phyloP scores from a whole-genome alignment of 164 flowering plant genomes.

The Vitis amurensis region DNA sequence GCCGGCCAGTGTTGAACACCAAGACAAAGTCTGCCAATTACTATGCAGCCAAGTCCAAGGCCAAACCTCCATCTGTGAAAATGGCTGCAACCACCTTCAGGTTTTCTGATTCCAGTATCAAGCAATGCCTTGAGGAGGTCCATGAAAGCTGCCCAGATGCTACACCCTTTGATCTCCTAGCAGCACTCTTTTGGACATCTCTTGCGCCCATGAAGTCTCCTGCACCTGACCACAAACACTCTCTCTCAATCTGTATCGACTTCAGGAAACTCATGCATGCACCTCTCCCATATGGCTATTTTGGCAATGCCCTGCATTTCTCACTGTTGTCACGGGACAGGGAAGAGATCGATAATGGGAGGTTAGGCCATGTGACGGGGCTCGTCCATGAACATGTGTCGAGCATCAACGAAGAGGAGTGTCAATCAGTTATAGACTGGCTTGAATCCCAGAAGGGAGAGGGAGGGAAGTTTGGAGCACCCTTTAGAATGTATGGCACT shows the following conservation, averaged over 20 bases:
- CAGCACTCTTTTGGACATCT: conserved; percentile 68
- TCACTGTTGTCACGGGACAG: conserved; percentile 27
- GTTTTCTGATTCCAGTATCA: conserved; percentile 48
- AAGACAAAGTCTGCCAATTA: conserved; percentile 26
- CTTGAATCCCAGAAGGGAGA: conserved; percentile 38
- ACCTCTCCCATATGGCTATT: conserved; percentile 53
- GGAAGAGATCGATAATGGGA: conserved; percentile 13
- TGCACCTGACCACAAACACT: neutral
- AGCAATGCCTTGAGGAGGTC: conserved; percentile 40
- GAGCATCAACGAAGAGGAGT: conserved; percentile 40
- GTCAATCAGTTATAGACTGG: conserved; percentile 48
- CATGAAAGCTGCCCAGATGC: conserved; percentile 45
- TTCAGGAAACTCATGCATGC: conserved; percentile 39
- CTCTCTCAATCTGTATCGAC: conserved; percentile 56
- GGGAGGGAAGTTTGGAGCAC: conserved; percentile 36
- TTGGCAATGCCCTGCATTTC: conserved; percentile 75
- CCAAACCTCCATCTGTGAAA: conserved; percentile 19
- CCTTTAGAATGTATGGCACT: conserved; percentile 63
- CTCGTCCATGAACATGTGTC: conserved; percentile 33
- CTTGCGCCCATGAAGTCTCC: conserved; percentile 22
- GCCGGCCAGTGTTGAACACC: conserved; percentile 21
- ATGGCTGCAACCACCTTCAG: conserved; percentile 62
- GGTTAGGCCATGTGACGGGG: conserved; percentile 27
- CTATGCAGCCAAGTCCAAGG: conserved; percentile 31
- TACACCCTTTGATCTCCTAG: conserved; percentile 67